These are phyloP conservation scores for Penicillium simplicissimum DNA, from an alignment of 495 filamentous ascomycete species.

Conservation along the genomic window DNA sequence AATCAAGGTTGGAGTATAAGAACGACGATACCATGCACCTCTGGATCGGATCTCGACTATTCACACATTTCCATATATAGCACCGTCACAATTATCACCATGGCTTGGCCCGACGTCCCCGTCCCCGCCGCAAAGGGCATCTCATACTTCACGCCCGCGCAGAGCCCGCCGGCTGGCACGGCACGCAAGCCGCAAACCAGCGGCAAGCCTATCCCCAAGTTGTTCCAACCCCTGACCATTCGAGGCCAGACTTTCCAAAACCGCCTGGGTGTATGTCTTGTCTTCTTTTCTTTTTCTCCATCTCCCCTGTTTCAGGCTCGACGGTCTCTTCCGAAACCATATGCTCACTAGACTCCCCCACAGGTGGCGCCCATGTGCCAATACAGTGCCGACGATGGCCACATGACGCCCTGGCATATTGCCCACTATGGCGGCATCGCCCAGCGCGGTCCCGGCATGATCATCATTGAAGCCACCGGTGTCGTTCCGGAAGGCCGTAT, in stretches of 20 bases:
- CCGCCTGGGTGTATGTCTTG: constrained; percentile 52
- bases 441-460: constrained; percentile 64
- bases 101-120: constrained; percentile 41
- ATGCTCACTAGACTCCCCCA: constrained; percentile 8
- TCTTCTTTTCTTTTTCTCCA: neutral
- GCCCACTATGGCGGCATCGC: constrained; percentile 59
- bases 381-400: constrained; percentile 65
- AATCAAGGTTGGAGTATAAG: constrained; percentile 19
- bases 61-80: neutral
- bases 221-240: constrained; percentile 66
- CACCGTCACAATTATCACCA: constrained; percentile 7
- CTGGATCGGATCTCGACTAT: neutral
- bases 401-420: constrained; percentile 64
- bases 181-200: constrained; percentile 60
- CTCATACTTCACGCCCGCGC: constrained; percentile 69
- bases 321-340: constrained; percentile 3
- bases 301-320: neutral
- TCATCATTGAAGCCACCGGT: constrained; percentile 72
- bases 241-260: constrained; percentile 61
- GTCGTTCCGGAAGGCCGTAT: constrained; percentile 75
- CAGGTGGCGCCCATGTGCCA: constrained; percentile 65
- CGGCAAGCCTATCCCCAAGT: constrained; percentile 59
- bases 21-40: neutral
- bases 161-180: constrained; percentile 64
- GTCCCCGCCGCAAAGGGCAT: constrained; percentile 52